Evolutionary conservation across 2,329 filamentous ascomycete species (phyloP).

Genomic region (Orbilia brochopaga): DNA sequence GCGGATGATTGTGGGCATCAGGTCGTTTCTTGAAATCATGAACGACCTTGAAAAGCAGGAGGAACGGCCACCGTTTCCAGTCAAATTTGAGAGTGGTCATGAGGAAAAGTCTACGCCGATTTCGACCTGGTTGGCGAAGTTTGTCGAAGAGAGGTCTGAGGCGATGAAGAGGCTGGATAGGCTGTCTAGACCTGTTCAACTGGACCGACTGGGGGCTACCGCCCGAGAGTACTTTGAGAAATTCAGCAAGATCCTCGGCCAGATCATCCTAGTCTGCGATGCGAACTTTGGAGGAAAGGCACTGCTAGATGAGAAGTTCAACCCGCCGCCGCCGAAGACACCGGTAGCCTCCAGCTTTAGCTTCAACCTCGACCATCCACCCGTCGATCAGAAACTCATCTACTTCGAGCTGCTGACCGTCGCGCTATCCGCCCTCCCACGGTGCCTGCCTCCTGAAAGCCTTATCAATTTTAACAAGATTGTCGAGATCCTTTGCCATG

Average conservation of each 20-base stretch:
- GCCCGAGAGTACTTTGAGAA: constrained; percentile 84
- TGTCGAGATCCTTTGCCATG: constrained; percentile 93
- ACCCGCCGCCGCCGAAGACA: constrained; percentile 83
- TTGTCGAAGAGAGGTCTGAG: constrained; percentile 53
- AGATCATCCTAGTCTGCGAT: constrained; percentile 95
- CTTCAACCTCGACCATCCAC: constrained; percentile 81
- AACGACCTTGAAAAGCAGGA: constrained; percentile 86
- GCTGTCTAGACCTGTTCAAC: constrained; percentile 70
- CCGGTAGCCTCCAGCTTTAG: constrained; percentile 94
- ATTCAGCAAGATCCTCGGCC: constrained; percentile 93
- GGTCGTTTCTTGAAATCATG: constrained; percentile 91
- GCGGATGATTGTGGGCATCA: constrained; percentile 94
- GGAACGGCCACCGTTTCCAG: constrained; percentile 80
- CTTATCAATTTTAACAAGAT: constrained; percentile 92
- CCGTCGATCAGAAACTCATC: constrained; percentile 83
- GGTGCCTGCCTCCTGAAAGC: constrained; percentile 75
- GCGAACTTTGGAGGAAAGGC: constrained; percentile 97
- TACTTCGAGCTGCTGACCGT: constrained; percentile 97
- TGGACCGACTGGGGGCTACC: constrained; percentile 71
- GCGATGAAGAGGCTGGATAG: constrained; percentile 57
- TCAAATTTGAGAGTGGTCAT: constrained; percentile 59
- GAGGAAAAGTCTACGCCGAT: constrained; percentile 55
- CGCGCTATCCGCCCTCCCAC: constrained; percentile 89
- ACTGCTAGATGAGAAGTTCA: constrained; percentile 92
- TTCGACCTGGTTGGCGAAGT: constrained; percentile 56